These are phyloP conservation scores for Omphalea diandra DNA, from an alignment of 441 rosid species.

Conservation along the genomic window DNA sequence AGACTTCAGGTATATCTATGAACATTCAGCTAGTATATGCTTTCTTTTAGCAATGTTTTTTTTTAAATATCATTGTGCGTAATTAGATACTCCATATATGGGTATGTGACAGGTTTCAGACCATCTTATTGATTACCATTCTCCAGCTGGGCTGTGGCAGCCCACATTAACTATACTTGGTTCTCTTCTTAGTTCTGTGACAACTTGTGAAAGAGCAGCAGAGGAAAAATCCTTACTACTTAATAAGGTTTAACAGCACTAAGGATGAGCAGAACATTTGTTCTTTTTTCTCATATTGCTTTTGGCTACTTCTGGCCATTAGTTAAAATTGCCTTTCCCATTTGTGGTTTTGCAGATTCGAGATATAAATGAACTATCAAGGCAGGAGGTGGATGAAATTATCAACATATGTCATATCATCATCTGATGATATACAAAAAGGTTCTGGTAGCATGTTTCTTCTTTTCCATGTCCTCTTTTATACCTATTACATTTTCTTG, in stretches of 20 bases:
- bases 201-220: conserved; percentile 74
- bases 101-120: conserved; percentile 63
- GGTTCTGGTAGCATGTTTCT: conserved; percentile 38
- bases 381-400: conserved; percentile 94
- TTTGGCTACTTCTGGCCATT: conserved; percentile 9
- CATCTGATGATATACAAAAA: conserved; percentile 85
- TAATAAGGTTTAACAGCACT: conserved; percentile 55
- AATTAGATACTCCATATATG: background rate
- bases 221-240: conserved; percentile 81
- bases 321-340: conserved; percentile 2
- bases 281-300: background rate
- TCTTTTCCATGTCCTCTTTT: background rate
- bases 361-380: conserved; percentile 89
- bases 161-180: conserved; percentile 64
- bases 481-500: background rate
- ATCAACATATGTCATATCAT: conserved; percentile 66
- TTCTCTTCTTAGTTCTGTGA: conserved; percentile 65
- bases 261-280: background rate
- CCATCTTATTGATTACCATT: conserved; percentile 35
- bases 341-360: conserved; percentile 58
- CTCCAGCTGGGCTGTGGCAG: conserved; percentile 53
- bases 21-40: conserved; percentile 18
- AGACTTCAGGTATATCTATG: conserved; percentile 63
- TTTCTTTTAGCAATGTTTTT: too few species aligned
- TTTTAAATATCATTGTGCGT: background rate